Base-by-base conservation (phyloP, 1,284 basidiomycete species). In the Naganishia sp. region DNA sequence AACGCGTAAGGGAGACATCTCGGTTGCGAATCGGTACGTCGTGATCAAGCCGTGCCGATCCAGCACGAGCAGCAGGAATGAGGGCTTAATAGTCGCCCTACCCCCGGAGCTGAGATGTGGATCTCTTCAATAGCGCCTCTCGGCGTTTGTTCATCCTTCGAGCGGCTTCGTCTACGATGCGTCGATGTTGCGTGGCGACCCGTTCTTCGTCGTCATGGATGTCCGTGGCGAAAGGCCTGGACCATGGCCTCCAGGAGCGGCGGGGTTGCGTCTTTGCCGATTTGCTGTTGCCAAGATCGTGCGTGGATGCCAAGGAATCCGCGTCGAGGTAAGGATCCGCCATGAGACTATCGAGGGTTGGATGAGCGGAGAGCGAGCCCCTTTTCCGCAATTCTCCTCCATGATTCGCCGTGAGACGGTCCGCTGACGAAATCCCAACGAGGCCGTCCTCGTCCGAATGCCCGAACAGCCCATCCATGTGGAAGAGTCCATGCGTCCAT, bases 381-480 rank as follows among this genome's bases (percentile, higher is more conserved):
- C 59, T 10, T 39, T 61, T 61, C 18, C 59, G 48, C 23, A 61
- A 25, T 16, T 61, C 59, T 21, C 48, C 11, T 11, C 18, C 42
- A 16, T 25, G 46, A 25, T 16, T 23, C 36, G 36, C 36, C 36
- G 36, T 7, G 36, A 39, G 36, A 39, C 16, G 42, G 43, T 21
- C 23, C 25, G 55, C 15, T 9, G 55, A 53, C 21, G 60, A 55
- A 25, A 54, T 64, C 36, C 53, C 61, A 42, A 64, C 31, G 11
- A 64, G 45, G 15, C 61, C 61, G 13, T 64, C 61, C 33, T 64
- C 52, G 43, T 64, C 50, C 43, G 44, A 48, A 33, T 64, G 61
- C 1, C 53, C 61, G 31, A 46, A 54, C 18, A 64, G 42, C 18
- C 42, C 50, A 28, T 64, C 61, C 13, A 64, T 39, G 23, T 54